Evolutionary conservation across 23 red algal species (phyloP).

Genomic region (Gracilariopsis chorda): DNA sequence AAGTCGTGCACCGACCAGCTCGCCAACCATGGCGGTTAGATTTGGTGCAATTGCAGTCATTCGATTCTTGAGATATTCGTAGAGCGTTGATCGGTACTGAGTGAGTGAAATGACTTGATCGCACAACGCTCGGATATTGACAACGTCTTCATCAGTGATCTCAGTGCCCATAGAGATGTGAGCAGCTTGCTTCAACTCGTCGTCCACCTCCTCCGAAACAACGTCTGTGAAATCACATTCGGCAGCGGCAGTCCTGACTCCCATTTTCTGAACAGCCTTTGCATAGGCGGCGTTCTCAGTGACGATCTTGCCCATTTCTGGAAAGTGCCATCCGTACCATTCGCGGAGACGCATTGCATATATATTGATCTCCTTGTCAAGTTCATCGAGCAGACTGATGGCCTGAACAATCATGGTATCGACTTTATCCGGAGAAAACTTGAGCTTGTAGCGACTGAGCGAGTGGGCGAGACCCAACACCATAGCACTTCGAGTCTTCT

Average conservation of each 20-base stretch:
- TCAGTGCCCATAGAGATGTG: slow-evolving; percentile 93
- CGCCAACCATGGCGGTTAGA: slow-evolving; percentile 94
- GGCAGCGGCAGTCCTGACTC: slow-evolving; percentile 44
- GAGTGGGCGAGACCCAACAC: slow-evolving; percentile 90
- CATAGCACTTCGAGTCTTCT: slow-evolving; percentile 65
- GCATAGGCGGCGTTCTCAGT: slow-evolving; percentile 95
- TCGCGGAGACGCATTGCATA: slow-evolving; percentile 97
- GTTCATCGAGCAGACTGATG: slow-evolving; percentile 90
- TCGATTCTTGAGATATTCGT: slow-evolving; percentile 92
- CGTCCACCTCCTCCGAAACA: slow-evolving; percentile 42
- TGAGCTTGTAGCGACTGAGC: slow-evolving; percentile 92
- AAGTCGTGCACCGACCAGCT: slow-evolving; percentile 90
- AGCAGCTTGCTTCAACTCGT: slow-evolving; percentile 72
- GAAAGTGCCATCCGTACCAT: slow-evolving; percentile 99
- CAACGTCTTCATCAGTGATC: slow-evolving; percentile 84
- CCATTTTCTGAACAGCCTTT: slow-evolving; percentile 69
- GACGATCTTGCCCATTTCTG: slow-evolving; percentile 91
- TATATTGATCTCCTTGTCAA: slow-evolving; percentile 99
- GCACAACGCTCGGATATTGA: slow-evolving; percentile 72
- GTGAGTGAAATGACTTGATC: slow-evolving; percentile 84
- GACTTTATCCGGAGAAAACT: slow-evolving; percentile 92
- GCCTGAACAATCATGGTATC: slow-evolving; percentile 97
- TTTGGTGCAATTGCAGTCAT: slow-evolving; percentile 97
- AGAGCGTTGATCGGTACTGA: slow-evolving; percentile 84
- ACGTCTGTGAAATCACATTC: slow-evolving; percentile 65